Evolutionary conservation across 345 rosid genomes (phyloP), one percentile per base, ranked within the genome.

Genomic region (Tarenaya hassleriana): DNA sequence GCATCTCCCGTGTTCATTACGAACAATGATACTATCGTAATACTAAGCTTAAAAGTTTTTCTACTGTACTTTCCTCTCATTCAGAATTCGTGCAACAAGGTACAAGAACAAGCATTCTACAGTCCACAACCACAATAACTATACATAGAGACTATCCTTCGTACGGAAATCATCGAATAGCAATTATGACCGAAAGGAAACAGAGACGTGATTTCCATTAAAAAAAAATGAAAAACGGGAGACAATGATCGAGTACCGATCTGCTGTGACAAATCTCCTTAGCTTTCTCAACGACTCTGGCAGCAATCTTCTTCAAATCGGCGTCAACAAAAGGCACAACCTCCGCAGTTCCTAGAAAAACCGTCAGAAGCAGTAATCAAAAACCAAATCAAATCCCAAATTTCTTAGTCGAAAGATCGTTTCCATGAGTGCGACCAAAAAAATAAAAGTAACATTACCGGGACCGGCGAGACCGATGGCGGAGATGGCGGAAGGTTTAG

Each of bases 221-320:
- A 24, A 24, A 5, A 24, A 24, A 37, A 8, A 44, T 9, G 16
- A 13, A 56, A 34, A n/a, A 4, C 1, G 33, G 0, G 31, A 52
- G 24, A 10, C 34, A 33, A 3, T 4, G 27, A 4, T 8, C 19
- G 0, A n/a, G 52, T 72, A 92, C 98, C 78, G 69, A 76, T 78
- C 78, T 83, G 61, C 35, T 39, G 21, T 8, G 19, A 67, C 91
- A 88, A 13, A 77, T 24, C 34, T 67, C 74, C 79, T 77, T 85
- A 21, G 95, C 77, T 56, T 73, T 79, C 10, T 80, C 95, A 4
- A 79, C 38, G 56, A 88, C 84, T 63, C 68, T 75, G 16, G 82
- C 75, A 38, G 95, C 88, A 0, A 57, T 74, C 68, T 37, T 83
- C 82, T 69, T 83, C 79, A 92, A 75, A 75, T 85, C 95, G 1